Evolutionary conservation across 1,284 basidiomycete species (phyloP), one percentile per base, ranked within the genome.

Genomic region (Schizophyllum amplum): DNA sequence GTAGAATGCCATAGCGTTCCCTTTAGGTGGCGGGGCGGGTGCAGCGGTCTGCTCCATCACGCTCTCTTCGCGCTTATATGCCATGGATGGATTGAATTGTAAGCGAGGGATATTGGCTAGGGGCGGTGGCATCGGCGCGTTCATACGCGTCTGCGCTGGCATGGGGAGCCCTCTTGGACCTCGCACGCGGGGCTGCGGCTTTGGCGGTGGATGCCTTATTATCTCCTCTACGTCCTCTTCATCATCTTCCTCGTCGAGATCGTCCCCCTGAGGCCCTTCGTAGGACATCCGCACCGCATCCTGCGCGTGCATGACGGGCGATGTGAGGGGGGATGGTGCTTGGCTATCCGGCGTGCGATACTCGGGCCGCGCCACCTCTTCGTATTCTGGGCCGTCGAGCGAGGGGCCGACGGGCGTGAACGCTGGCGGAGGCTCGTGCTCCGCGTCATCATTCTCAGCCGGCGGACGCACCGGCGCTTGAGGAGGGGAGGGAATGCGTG

Each of bases 1-100:
- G 70, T 87, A 86, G 46, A 86, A 76, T 2, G 81, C 72, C 33
- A 72, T 64, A 1, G 79, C 68, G 58, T 72, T 65, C 1, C 65
- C 55, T n/a, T 57, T 58, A 48, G 62, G 47, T 27, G 54, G 24
- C 49, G 55, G 52, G 42, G 55, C 63, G 13, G 57, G n/a, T 6
- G 60, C 51, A 20, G 56, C 17, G 24, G 57, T 33, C 26, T 51
- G 53, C 46, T 50, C 22, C 17, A 9, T 25, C 33, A 42, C 54
- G 9, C 24, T 20, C 13, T 22, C 21, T 13, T 50, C 48, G 11
- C 24, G 48, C 5, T 6, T 22, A 20, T 22, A 24, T 13, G 48
- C 48, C 21, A 50, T 4, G 5, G 48, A 22, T 47, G 54, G 42
- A 51, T 53, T 26, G 57, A 47, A 47, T 9, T 47, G 20, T 23